phyloP scores from a whole-genome alignment of 169 alveolate genomes.

The Cryptosporidium andersoni region DNA sequence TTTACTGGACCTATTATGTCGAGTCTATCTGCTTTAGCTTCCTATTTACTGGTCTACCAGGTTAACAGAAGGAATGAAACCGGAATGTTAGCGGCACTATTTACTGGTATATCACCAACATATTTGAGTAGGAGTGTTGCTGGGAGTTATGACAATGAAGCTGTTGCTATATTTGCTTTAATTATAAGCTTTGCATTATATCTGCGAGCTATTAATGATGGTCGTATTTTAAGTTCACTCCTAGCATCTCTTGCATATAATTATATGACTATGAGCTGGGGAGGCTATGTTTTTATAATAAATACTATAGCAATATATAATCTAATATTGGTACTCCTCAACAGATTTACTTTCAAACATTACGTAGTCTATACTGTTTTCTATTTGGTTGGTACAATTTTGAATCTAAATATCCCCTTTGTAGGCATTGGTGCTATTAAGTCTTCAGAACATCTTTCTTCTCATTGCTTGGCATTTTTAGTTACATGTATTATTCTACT shows the following conservation, averaged over 20 bases:
- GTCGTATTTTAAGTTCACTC: constrained; percentile 84
- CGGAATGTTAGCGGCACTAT: constrained; percentile 94
- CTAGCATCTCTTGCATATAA: constrained; percentile 81
- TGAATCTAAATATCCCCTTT: constrained; percentile 95
- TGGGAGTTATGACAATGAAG: constrained; percentile 99
- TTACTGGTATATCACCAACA: constrained; percentile 95
- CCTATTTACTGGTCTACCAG: constrained; percentile 87
- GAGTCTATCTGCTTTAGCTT: constrained; percentile 91
- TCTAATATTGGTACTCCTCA: constrained; percentile 88
- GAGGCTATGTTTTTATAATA: constrained; percentile 97
- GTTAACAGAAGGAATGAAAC: constrained; percentile 91
- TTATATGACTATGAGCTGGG: constrained; percentile 98
- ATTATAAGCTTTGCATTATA: constrained; percentile 91
- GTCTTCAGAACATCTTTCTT: constrained; percentile 95
- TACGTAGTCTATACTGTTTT: constrained; percentile 90
- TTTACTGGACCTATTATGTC: constrained; percentile 96
- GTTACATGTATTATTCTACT: constrained; percentile 74
- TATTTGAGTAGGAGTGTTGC: constrained; percentile 94
- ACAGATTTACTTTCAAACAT: constrained; percentile 86
- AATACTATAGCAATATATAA: constrained; percentile 94
- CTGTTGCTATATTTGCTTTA: constrained; percentile 96
- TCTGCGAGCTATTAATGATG: constrained; percentile 92
- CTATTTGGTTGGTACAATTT: constrained; percentile 90
- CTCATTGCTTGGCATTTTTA: constrained; percentile 91
- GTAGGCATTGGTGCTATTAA: constrained; percentile 89